Conservation (phyloP, 768 basidiomycete genomes). For the Multifurca ochricompacta region DNA sequence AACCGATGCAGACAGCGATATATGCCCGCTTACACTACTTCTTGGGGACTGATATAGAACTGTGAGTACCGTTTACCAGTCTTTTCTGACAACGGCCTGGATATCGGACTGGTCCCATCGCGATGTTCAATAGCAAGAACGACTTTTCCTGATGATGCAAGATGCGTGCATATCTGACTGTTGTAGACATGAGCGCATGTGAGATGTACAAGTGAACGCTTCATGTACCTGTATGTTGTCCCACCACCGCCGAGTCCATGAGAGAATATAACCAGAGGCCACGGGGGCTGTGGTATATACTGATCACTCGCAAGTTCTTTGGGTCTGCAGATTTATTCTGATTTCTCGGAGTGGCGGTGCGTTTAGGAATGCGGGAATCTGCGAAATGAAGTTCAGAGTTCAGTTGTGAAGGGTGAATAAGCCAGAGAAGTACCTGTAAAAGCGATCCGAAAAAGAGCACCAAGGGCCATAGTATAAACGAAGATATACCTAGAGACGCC, state of each 20-base stretch:
- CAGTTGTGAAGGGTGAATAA: not conserved
- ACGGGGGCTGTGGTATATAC: constrained; percentile 29
- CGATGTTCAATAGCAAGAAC: constrained; percentile 80
- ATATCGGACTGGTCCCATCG: constrained; percentile 65
- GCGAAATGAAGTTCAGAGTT: not conserved
- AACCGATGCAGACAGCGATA: not conserved
- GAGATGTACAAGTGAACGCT: not conserved
- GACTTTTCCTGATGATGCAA: constrained; percentile 74
- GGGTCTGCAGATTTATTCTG: not conserved
- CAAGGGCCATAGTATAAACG: constrained; percentile 12
- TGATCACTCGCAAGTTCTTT: not conserved
- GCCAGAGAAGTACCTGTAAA: constrained; percentile 2
- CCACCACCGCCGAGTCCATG: constrained; percentile 75
- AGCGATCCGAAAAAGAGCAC: constrained; percentile 9
- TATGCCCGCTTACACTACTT: constrained; percentile 41
- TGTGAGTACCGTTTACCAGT: constrained; percentile 28
- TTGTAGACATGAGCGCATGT: not conserved
- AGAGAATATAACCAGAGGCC: constrained; percentile 80
- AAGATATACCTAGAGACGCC: not conserved
- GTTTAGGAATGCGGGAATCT: constrained; percentile 16
- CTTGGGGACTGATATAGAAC: constrained; percentile 49
- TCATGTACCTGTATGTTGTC: constrained; percentile 56
- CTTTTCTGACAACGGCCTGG: constrained; percentile 32
- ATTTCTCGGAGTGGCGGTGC: constrained; percentile 8
- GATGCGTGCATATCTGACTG: constrained; percentile 60